Evolutionary conservation across 805 yeast genomes (phyloP), one percentile per base, ranked within the genome.

Genomic region (Wickerhamomyces bovis): DNA sequence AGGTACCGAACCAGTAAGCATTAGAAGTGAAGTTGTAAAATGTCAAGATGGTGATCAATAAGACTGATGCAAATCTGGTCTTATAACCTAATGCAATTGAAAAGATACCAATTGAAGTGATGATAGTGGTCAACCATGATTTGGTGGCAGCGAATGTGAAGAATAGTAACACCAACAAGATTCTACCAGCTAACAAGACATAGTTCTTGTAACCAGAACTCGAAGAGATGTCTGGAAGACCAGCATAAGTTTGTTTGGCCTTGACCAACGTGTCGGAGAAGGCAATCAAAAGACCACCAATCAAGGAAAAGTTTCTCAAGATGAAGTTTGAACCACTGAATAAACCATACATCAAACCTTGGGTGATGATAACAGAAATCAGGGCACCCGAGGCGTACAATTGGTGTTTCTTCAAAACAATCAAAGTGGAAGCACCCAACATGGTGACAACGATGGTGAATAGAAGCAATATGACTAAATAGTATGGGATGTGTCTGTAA

Each of bases 81-180:
- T 89, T 89, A 76, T 81, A 94, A 30, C 99, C 99, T 54, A 92
- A 79, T 21, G 85, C 89, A 51, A 92, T 90, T 47, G 90, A 80
- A 31, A 78, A 71, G 62, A 85, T 75, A 11, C 96, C 95, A 46
- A 86, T 59, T 30, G 88, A 64, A 46, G 87, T 83, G 23, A 88
- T 55, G 25, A 83, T 64, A 48, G 87, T 78, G 23, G 82, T 69
- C 44, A 83, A 62, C 89, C 89, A 88, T 33, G 78, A 73, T 43
- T 85, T 79, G 22, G 88, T 78, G 56, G 89, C 75, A 19, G 92
- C 82, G 63, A 89, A 92, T 3, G 95, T 89, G 53, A 88, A 67
- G 62, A 92, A 94, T 66, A 92, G 76, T 48, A 89, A 77, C 43
- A 92, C 85, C 58, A 92, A 76, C 70, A 94, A 72, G 53, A 89